Base-by-base conservation (phyloP, 495 filamentous ascomycete genomes). In the Penicillium macrosclerotiorum region DNA sequence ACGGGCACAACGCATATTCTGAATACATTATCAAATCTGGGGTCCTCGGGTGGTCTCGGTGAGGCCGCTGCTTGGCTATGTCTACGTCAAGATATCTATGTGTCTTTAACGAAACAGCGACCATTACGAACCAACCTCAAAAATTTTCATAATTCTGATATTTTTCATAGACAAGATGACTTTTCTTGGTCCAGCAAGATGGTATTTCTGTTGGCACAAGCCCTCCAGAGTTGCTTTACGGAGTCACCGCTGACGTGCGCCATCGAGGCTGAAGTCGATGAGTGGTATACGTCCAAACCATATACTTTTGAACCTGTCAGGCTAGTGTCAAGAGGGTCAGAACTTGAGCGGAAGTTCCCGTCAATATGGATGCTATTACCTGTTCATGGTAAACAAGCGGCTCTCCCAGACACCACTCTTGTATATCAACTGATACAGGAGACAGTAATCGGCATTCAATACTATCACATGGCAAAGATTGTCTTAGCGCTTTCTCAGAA, bases 61-160 rank as follows among this genome's bases (percentile, higher is more conserved):
- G 62, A 65, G 26, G 62, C 59, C 22, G 59, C 62, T 7, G 62
- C 62, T n/a, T 63, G 62, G 62, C 41, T 65, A 7, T 63, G 62
- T 45, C 42, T 65, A 11, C 56, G 62, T 12, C 53, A 65, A 20
- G 62, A 63, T 17, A 60, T 65, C 7, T 59, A 63, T 37, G 46
- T 65, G 1, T 62, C 59, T 0, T 38, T 65, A 11, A 65, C 51
- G 8, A 51, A 53, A 2, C 62, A 60, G 38, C 52, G 43, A 19
- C 56, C 59, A 14, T 38, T 65, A 3, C 49, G 54, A 20, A 59
- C 62, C 11, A 50, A 60, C 12, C 25, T 63, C 4, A 35, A 59
- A n/a, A 58, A 51, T 24, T 65, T 65, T 23, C 18, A 46, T 11
- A 37, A 42, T 8, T 65, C 62, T 1, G 41, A 53, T 41, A 40